Conservation (phyloP, 2,329 filamentous ascomycete species). For the Pseudogymnoascus sp. region DNA sequence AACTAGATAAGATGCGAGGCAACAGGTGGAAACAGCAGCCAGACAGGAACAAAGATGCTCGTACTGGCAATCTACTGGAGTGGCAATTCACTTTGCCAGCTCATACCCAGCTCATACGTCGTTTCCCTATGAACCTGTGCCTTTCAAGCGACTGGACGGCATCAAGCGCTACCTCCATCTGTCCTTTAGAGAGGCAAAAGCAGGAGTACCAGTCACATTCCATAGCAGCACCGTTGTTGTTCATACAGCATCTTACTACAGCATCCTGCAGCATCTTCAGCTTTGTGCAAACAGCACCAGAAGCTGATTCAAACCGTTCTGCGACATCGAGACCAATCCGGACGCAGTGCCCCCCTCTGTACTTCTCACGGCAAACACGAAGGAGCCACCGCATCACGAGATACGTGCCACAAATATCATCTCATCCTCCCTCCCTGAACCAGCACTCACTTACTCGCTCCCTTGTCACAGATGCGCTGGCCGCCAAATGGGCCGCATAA, state of each 20-base stretch:
- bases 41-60: neutral
- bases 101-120: conserved; percentile 2
- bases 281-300: conserved; percentile 3
- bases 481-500: neutral
- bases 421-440: neutral
- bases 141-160: neutral
- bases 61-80: neutral
- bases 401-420: conserved; percentile 9
- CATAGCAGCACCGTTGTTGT: conserved; percentile 6
- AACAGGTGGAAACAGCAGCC: conserved; percentile 3
- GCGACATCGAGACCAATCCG: neutral
- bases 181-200: neutral
- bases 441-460: neutral
- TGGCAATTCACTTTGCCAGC: conserved; percentile 6
- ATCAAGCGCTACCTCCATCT: neutral
- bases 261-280: conserved; percentile 1
- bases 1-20: neutral
- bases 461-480: neutral
- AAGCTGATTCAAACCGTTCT: conserved; percentile 4
- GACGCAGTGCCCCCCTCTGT: neutral
- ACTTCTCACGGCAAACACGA: neutral
- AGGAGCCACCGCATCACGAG: neutral
- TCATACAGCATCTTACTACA: conserved; percentile 7
- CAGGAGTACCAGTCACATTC: conserved; percentile 7
- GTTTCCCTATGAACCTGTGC: conserved; percentile 1